Percentiles rank a stretch among this genome's conserved stretches.
Conservation (phyloP, 495 filamentous ascomycete genomes). For the Aspergillus leporis region DNA sequence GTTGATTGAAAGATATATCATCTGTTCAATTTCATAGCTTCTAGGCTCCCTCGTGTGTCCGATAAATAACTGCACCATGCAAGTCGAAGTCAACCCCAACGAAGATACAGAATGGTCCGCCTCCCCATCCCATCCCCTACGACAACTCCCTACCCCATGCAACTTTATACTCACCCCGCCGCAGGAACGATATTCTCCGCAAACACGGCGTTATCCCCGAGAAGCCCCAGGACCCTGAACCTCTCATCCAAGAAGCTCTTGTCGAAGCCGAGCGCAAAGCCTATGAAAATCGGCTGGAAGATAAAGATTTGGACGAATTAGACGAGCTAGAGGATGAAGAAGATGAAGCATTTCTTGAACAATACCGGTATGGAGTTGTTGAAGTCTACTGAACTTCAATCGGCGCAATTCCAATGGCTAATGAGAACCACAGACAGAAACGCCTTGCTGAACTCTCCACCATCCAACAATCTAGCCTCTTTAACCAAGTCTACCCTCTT, state of each 20-base stretch:
- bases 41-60: neutral
- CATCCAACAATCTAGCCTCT: conserved; percentile 70
- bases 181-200: conserved; percentile 97
- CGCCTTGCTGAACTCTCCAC: conserved; percentile 77
- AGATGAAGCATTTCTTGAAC: conserved; percentile 86
- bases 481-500: conserved; percentile 88
- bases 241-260: conserved; percentile 94
- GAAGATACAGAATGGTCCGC: conserved; percentile 95
- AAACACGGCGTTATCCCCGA: conserved; percentile 95
- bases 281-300: conserved; percentile 87
- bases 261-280: conserved; percentile 74
- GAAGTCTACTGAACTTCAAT: neutral
- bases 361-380: conserved; percentile 62
- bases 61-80: conserved; percentile 55
- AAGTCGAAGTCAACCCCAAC: conserved; percentile 90
- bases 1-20: neutral
- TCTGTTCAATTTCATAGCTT: neutral
- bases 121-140: conserved; percentile 10
- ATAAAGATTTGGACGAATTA: conserved; percentile 90
- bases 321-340: conserved; percentile 93
- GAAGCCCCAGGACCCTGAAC: conserved; percentile 90
- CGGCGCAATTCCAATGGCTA: conserved; percentile 15
- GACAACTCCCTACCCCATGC: conserved; percentile 6
- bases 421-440: conserved; percentile 58
- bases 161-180: conserved; percentile 6